A percentile compares a stretch with the other conserved stretches of the same genome.
These are phyloP conservation scores for Acer saccharum DNA, from an alignment of 345 rosid species.

Conservation along the genomic window DNA sequence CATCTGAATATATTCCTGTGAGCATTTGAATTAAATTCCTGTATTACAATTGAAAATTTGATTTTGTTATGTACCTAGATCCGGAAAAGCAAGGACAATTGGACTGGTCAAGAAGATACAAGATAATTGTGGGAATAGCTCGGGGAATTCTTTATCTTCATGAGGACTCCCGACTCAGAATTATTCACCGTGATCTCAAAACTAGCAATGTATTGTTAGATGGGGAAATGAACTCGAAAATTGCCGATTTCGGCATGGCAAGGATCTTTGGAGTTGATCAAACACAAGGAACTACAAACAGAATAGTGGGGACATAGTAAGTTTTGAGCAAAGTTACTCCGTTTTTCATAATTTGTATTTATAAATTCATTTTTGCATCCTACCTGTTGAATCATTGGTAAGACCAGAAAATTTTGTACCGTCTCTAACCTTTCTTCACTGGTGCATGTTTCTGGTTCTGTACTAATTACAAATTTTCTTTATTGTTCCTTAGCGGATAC, in stretches of 20 bases:
- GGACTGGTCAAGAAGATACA: constrained; percentile 32
- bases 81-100: constrained; percentile 19
- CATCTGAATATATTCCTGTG: too few relatives aligned
- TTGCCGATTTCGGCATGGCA: constrained; percentile 48
- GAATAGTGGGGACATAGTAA: constrained; percentile 14
- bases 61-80: constrained; percentile 33
- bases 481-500: too few relatives aligned
- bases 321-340: background rate
- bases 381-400: too few relatives aligned
- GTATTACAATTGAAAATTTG: too few relatives aligned
- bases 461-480: too few relatives aligned
- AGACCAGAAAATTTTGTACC: too few relatives aligned
- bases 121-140: constrained; percentile 39
- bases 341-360: too few relatives aligned
- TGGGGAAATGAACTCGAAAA: constrained; percentile 36
- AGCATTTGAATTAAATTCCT: too few relatives aligned
- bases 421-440: too few relatives aligned
- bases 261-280: constrained; percentile 25
- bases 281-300: constrained; percentile 22
- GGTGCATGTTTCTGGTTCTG: too few relatives aligned
- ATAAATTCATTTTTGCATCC: too few relatives aligned
- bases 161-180: constrained; percentile 36
- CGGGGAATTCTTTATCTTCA: constrained; percentile 43
- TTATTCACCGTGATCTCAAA: constrained; percentile 47
- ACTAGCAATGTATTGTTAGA: constrained; percentile 36